Evolutionary conservation across 768 basidiomycete species (phyloP).

Genomic region (Termitomyces sp.): DNA sequence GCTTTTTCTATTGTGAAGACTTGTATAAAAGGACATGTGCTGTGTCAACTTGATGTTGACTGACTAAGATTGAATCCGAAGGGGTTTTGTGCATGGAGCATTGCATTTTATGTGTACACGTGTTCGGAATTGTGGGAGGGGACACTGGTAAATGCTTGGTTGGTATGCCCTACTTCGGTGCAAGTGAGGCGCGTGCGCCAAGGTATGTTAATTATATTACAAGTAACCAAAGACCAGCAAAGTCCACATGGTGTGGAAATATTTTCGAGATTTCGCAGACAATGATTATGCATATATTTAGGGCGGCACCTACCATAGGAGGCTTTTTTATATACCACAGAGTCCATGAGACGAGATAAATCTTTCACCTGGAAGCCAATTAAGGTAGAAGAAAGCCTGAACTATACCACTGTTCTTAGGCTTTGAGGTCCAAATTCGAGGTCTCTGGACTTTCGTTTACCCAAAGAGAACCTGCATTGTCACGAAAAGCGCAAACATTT

Average conservation of each 20-base stretch:
- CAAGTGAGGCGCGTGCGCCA: not conserved
- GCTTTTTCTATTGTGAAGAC: not conserved
- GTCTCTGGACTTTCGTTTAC: no score
- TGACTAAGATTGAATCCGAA: not conserved
- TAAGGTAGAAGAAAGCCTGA: no score
- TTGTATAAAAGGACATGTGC: not conserved
- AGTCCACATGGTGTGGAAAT: not conserved
- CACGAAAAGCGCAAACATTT: no score
- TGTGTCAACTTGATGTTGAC: not conserved
- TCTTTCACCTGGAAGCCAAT: no score
- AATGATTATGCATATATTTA: not conserved
- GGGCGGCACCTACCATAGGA: no score
- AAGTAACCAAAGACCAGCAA: not conserved
- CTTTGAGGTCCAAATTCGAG: no score
- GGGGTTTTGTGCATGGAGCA: not conserved
- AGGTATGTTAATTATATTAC: not conserved
- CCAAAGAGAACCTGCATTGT: no score
- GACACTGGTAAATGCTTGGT: not conserved
- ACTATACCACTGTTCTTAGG: no score
- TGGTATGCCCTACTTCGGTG: not conserved
- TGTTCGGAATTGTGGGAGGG: not conserved
- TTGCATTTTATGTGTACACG: not conserved
- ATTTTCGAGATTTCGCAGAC: not conserved
- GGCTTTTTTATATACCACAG: no score
- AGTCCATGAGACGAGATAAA: no score